Base-by-base conservation (phyloP, 2,329 filamentous ascomycete genomes). In the Cadophora sp. region DNA sequence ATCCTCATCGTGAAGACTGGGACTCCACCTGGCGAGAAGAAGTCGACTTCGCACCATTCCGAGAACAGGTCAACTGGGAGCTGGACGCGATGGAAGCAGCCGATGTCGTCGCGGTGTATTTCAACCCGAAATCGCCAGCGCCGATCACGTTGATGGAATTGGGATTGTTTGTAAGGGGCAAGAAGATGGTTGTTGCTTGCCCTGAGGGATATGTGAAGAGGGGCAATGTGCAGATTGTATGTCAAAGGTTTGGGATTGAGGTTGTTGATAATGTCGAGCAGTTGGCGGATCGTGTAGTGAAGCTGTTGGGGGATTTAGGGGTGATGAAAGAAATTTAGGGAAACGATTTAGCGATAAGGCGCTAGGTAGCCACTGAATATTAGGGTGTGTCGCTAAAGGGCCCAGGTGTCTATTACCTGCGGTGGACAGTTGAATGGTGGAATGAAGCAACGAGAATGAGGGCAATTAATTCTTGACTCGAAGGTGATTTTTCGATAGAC, bases 171-270 rank as follows among this genome's bases (percentile, higher is more conserved):
- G 83, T 83, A 55, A 72, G 19, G 72, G 78, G 78, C 1, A 86
- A 83, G 74, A 80, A 82, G 0, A 78, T 90, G 12, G 87, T 89
- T 0, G 83, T 84, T 51, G 87, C 84, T 58, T 73, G 72, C 58
- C 80, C 82, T 1, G 76, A 80, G 27, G 81, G 80, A 0, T 91
- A 86, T 72, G 82, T 77, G 77, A 88, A 88, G 76, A 81, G 81
- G n/a, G 88, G 87, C 0, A 89, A 91, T 70, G 86, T 91, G 37
- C 80, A 86, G 73, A 79, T 88, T 16, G 82, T 89, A 11, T 90
- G 87, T 69, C 75, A 79, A 67, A 80, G 80, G 64, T 84, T 83
- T 68, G 80, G 77, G 0, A 76, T 88, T 6, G 77, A 81, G 46
- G 75, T 85, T 65, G 77, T 85, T 34, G 78, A 81, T 19, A 81